Evolutionary conservation across 2,329 filamentous ascomycete genomes (phyloP).

Genomic region (Nothomitra cinnamomea): DNA sequence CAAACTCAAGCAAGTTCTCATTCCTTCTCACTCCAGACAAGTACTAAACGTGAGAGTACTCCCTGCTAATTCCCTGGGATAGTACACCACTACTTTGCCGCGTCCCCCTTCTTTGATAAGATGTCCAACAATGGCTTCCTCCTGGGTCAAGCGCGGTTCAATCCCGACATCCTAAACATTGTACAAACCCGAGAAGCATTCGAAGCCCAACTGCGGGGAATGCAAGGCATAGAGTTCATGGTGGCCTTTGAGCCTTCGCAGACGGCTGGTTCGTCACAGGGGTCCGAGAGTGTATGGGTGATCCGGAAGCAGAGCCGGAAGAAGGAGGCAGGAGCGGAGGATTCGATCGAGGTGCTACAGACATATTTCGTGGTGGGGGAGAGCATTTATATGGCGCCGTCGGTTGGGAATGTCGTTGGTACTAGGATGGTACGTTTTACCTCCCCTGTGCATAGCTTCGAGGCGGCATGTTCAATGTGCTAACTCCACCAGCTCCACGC

Average conservation of each 20-base stretch:
- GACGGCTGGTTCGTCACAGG: constrained; percentile 15
- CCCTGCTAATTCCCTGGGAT: background rate
- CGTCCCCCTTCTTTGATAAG: constrained; percentile 45
- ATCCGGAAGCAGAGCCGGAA: constrained; percentile 40
- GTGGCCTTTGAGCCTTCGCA: constrained; percentile 37
- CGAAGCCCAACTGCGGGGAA: constrained; percentile 34
- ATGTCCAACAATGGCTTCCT: constrained; percentile 42
- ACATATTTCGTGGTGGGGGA: constrained; percentile 46
- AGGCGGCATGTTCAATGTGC: too few species aligned
- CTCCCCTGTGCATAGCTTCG: too few species aligned
- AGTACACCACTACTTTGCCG: constrained; percentile 45
- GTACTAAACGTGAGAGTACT: too few species aligned
- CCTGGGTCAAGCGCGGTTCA: constrained; percentile 32
- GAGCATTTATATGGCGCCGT: constrained; percentile 43
- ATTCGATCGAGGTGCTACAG: constrained; percentile 35
- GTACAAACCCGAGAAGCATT: constrained; percentile 38
- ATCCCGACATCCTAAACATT: constrained; percentile 30
- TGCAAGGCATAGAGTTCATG: constrained; percentile 41
- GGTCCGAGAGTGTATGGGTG: constrained; percentile 33
- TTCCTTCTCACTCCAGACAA: background rate
- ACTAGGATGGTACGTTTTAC: constrained; percentile 30
- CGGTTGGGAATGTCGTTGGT: constrained; percentile 39
- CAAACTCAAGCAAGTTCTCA: constrained; percentile 11
- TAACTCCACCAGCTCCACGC: constrained; percentile 29
- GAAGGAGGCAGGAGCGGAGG: constrained; percentile 25